These are phyloP conservation scores for Sugiyamaella xylanicola DNA, from an alignment of 1,139 yeast species.

Conservation along the genomic window DNA sequence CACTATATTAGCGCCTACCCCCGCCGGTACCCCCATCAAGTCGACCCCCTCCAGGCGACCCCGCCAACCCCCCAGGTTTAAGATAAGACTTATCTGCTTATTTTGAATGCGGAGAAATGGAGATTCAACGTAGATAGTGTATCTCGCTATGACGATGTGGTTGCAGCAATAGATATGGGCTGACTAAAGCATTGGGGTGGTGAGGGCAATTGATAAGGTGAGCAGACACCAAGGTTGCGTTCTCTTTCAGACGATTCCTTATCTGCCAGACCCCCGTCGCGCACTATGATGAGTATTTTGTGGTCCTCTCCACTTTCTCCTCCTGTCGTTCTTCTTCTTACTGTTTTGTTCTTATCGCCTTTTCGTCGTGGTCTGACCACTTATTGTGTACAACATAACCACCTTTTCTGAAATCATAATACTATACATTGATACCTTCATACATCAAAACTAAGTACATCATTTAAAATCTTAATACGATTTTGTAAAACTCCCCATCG, in stretches of 20 bases:
- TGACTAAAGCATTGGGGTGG: background rate
- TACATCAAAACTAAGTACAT: constrained; percentile 14
- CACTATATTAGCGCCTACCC: constrained; percentile 1
- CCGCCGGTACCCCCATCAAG: constrained; percentile 7
- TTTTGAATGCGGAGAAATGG: background rate
- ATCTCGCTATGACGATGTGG: background rate
- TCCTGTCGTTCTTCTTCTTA: no score
- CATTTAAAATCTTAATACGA: constrained; percentile 14
- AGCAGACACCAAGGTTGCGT: background rate
- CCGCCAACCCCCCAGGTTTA: background rate
- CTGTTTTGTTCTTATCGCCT: no score
- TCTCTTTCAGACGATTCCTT: no score
- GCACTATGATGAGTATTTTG: no score
- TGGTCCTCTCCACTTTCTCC: no score
- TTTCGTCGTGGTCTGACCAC: background rate
- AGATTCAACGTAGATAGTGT: background rate
- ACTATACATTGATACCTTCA: constrained; percentile 1
- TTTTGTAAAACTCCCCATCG: constrained; percentile 33
- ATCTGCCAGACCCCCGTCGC: no score
- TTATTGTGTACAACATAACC: background rate
- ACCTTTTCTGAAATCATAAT: background rate
- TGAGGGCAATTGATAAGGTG: background rate
- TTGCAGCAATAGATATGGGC: background rate
- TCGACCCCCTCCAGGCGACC: constrained; percentile 1
- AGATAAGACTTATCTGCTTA: background rate